phyloP scores from a whole-genome alignment of 2,329 filamentous ascomycete species.

The Falciphora oryzae region DNA sequence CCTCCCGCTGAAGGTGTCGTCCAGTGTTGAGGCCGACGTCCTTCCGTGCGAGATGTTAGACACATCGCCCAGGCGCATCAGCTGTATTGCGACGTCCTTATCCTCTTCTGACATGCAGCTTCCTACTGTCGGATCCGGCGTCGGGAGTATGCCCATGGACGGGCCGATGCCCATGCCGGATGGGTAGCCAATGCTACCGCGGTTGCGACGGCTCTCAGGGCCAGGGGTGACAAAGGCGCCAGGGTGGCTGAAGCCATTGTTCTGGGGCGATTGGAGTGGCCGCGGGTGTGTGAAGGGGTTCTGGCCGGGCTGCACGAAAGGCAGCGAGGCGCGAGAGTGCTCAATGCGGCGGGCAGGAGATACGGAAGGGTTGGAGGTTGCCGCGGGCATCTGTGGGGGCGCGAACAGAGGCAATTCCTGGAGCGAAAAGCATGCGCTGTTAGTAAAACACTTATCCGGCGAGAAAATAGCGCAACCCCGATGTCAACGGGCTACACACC shows the following conservation, averaged over 20 bases:
- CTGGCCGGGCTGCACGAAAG: slow-evolving; percentile 69
- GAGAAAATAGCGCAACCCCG: slow-evolving; percentile 1
- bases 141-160: slow-evolving; percentile 66
- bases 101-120: slow-evolving; percentile 96
- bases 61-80: slow-evolving; percentile 92
- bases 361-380: slow-evolving; percentile 94
- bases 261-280: slow-evolving; percentile 78
- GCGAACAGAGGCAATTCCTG: slow-evolving; percentile 95
- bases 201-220: slow-evolving; percentile 58
- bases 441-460: neutral
- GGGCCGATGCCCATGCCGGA: slow-evolving; percentile 30
- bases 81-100: slow-evolving; percentile 88
- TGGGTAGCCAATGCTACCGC: slow-evolving; percentile 55
- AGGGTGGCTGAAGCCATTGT: slow-evolving; percentile 55
- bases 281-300: slow-evolving; percentile 75
- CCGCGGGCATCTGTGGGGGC: slow-evolving; percentile 86
- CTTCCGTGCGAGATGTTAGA: slow-evolving; percentile 90
- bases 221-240: slow-evolving; percentile 58
- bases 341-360: slow-evolving; percentile 81
- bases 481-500: slow-evolving; percentile 53
- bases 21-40: slow-evolving; percentile 86
- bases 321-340: slow-evolving; percentile 64
- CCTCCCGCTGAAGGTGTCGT: slow-evolving; percentile 87
- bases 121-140: slow-evolving; percentile 92
- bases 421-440: slow-evolving; percentile 15